These are phyloP conservation scores for Suhomyces bribrorum DNA, from an alignment of 1,139 yeast species.

Conservation along the genomic window DNA sequence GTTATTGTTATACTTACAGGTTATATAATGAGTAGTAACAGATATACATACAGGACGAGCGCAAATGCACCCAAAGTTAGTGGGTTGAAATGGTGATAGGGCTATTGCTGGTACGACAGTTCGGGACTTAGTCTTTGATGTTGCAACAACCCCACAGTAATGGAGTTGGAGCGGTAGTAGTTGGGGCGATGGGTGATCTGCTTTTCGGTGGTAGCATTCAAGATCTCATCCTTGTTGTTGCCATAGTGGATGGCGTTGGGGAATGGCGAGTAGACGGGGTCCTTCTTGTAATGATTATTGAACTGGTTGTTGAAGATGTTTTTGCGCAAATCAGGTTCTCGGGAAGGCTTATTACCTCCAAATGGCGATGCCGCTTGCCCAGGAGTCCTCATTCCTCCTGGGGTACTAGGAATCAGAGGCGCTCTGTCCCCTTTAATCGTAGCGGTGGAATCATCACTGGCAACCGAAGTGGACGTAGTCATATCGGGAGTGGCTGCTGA, in stretches of 20 bases:
- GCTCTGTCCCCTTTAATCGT: conserved; percentile 18
- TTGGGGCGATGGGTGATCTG: conserved; percentile 28
- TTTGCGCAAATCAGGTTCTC: conserved; percentile 8
- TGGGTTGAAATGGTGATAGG: too few species aligned
- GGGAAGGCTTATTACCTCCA: conserved; percentile 25
- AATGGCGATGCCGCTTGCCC: conserved; percentile 21
- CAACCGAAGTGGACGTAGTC: conserved; percentile 14
- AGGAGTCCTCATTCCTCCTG: background rate
- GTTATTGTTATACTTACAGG: background rate
- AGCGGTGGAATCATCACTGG: conserved; percentile 22
- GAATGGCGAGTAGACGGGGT: conserved; percentile 39
- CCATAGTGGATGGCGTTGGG: conserved; percentile 46
- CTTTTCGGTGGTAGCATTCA: conserved; percentile 23
- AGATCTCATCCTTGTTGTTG: conserved; percentile 32
- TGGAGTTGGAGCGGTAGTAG: conserved; percentile 42
- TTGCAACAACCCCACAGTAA: conserved; percentile 45
- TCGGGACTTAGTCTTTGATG: conserved; percentile 16
- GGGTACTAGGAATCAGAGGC: background rate
- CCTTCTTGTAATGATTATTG: conserved; percentile 51
- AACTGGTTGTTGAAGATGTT: conserved; percentile 22
- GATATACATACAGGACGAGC: background rate
- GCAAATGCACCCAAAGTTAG: too few species aligned
- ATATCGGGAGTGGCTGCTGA: conserved; percentile 14
- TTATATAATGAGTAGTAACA: background rate
- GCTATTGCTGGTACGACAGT: too few species aligned